Evolutionary conservation across 345 rosid species (phyloP).

Genomic region (Linum trigynum): DNA sequence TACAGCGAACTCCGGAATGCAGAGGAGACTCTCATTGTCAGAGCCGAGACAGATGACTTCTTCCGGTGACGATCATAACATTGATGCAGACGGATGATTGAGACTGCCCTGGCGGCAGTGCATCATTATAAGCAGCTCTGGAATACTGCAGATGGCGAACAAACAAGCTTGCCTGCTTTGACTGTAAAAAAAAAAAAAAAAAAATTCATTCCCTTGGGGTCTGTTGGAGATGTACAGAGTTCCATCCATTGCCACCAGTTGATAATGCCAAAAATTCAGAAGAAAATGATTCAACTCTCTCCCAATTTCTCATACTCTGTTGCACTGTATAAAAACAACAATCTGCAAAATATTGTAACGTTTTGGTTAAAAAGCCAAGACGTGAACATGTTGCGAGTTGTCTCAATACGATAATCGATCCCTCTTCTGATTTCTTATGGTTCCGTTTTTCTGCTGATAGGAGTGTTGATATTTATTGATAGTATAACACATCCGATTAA

Average conservation of each 20-base stretch:
- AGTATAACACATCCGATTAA: too few relatives aligned
- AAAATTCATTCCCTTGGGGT: constrained; percentile 33
- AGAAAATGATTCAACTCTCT: constrained; percentile 20
- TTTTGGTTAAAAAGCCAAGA: constrained; percentile 29
- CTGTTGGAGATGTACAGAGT: constrained; percentile 49
- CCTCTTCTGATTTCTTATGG: too few relatives aligned
- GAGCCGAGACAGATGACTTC: constrained; percentile 77
- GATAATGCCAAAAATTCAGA: constrained; percentile 25
- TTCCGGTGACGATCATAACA: constrained; percentile 40
- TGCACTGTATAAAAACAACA: constrained; percentile 31
- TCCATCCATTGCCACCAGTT: constrained; percentile 25
- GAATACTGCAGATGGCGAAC: constrained; percentile 19
- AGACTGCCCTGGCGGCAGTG: neutral
- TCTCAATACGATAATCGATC: too few relatives aligned
- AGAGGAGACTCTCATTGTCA: constrained; percentile 57
- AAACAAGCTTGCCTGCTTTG: constrained; percentile 33
- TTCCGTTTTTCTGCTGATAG: too few relatives aligned
- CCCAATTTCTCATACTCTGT: constrained; percentile 31
- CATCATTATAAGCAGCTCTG: constrained; percentile 11
- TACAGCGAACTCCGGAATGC: constrained; percentile 29
- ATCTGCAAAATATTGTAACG: constrained; percentile 37
- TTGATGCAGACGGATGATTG: constrained; percentile 54
- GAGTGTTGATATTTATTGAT: too few relatives aligned
- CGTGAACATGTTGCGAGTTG: constrained; percentile 28
- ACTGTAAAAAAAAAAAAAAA: too few relatives aligned